Base-by-base conservation (phyloP, 345 rosid species). In the Gossypium anomalum region DNA sequence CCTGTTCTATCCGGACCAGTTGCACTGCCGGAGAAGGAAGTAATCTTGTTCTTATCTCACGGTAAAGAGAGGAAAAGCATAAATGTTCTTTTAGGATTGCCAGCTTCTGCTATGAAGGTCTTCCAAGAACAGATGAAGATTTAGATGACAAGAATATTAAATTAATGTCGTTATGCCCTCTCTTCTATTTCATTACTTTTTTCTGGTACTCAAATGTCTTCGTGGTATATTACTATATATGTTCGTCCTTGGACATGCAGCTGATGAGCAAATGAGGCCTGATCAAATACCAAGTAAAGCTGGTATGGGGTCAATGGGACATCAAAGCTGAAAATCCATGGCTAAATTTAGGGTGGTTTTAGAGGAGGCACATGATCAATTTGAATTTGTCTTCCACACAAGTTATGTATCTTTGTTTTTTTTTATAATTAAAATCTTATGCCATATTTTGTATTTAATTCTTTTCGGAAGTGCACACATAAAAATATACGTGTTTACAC, bases 11-110 rank as follows among this genome's bases (percentile, higher is more conserved):
- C 96, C 0, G 96, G 94, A 17, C 97, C 98, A 2, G 98, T 92
- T 56, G 92, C 92, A 9, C 80, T 92, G 84, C 98, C 98, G 0
- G 94, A 90, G 87, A 94, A 94, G 79, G 98, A 94, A 83, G 96
- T 90, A 67, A 86, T 85, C 71, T 81, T 90, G 83, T 92, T 94
- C 83, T 86, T 94, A 43, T 87, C 96, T 59, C 96, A 92, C 73
- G 97, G 97, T 44, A 85, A 80, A 70, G 85, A 90, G 75, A 92
- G 93, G 80, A 92, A 81, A 79, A 90, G 88, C 87, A 87, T 94
- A 53, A 92, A 92, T 77, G 93, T 94, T 82, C 92, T 93, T 76
- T 80, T 92, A 71, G 98, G 97, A 14, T 81, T 92, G 88, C 98
- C 98, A 12, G 84, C 85, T 77, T 82, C 91, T 71, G 86, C 97